A percentile compares a stretch with the other conserved stretches of the same genome.
Evolutionary conservation across 805 yeast genomes (phyloP).

Genomic region (Cyberlindnera amylophila): DNA sequence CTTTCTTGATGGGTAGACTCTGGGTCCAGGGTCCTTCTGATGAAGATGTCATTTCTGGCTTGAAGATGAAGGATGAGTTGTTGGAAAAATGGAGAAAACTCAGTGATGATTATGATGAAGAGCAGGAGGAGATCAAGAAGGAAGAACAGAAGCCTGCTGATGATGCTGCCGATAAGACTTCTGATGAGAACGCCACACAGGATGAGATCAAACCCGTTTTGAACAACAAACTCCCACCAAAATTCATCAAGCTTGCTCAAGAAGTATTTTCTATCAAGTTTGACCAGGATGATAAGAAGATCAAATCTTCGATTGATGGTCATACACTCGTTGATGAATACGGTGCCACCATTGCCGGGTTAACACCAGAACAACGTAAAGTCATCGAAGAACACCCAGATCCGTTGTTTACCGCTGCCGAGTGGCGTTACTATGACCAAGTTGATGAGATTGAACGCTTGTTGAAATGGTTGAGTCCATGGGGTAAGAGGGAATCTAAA

Average conservation of each 20-base stretch:
- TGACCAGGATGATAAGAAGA: constrained; percentile 42
- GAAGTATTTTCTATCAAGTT: constrained; percentile 23
- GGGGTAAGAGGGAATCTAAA: constrained; percentile 70
- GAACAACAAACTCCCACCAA: constrained; percentile 14
- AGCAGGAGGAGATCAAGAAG: constrained; percentile 3
- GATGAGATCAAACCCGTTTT: constrained; percentile 16
- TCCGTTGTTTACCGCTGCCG: constrained; percentile 44
- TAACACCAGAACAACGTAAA: constrained; percentile 46
- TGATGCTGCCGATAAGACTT: constrained; percentile 18
- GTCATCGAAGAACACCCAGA: constrained; percentile 62
- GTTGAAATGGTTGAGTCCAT: constrained; percentile 63
- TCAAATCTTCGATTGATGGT: constrained; percentile 51
- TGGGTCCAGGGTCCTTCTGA: constrained; percentile 88
- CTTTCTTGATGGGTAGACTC: constrained; percentile 74
- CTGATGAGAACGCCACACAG: constrained; percentile 26
- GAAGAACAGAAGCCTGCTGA: constrained; percentile 25
- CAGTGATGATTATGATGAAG: constrained; percentile 1
- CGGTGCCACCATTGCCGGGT: constrained; percentile 30
- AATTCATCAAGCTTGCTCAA: constrained; percentile 22
- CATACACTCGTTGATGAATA: constrained; percentile 32
- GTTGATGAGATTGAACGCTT: constrained; percentile 54
- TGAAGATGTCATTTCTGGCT: constrained; percentile 37
- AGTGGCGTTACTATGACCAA: constrained; percentile 72
- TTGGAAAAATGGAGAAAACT: constrained; percentile 28
- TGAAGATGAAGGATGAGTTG: constrained; percentile 30